Conservation (phyloP, 2,329 filamentous ascomycete species). For the Aspergillus brunneoviolaceus region DNA sequence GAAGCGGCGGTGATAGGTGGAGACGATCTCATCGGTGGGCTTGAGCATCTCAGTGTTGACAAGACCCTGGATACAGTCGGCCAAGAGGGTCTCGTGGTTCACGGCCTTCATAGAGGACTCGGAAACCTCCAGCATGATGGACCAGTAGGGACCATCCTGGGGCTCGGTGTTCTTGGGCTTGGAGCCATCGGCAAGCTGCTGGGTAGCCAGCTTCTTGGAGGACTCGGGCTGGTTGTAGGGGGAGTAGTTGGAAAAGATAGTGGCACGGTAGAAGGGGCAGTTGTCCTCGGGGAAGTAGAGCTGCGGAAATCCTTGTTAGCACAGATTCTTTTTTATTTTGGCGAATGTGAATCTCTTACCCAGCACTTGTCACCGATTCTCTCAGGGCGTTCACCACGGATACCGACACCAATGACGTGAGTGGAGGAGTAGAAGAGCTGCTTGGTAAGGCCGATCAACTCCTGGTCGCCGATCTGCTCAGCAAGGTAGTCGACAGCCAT, state of each 20-base stretch:
- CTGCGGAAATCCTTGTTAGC: slow-evolving; percentile 38
- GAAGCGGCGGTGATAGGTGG: slow-evolving; percentile 96
- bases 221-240: slow-evolving; percentile 92
- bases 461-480: slow-evolving; percentile 81
- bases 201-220: slow-evolving; percentile 79
- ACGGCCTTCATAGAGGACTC: slow-evolving; percentile 96
- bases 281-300: slow-evolving; percentile 99
- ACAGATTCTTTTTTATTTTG: not conserved
- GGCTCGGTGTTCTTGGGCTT: slow-evolving; percentile 70
- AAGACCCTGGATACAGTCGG: slow-evolving; percentile 91
- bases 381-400: slow-evolving; percentile 87
- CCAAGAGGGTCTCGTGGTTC: slow-evolving; percentile 77
- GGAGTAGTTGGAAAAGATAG: slow-evolving; percentile 99
- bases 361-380: slow-evolving; percentile 99
- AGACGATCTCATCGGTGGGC: slow-evolving; percentile 89
- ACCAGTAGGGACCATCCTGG: slow-evolving; percentile 96
- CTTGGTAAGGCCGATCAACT: slow-evolving; percentile 80
- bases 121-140: slow-evolving; percentile 98
- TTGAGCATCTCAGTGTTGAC: slow-evolving; percentile 98
- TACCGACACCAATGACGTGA: slow-evolving; percentile 93
- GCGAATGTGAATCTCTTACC: slow-evolving; percentile 53
- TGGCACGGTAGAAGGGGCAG: slow-evolving; percentile 98
- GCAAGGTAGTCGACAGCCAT: slow-evolving; percentile 92
- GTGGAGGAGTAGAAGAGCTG: slow-evolving; percentile 95
- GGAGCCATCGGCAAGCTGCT: slow-evolving; percentile 81